phyloP scores from a whole-genome alignment of 1,284 basidiomycete genomes.

The Ganoderma multipileum region DNA sequence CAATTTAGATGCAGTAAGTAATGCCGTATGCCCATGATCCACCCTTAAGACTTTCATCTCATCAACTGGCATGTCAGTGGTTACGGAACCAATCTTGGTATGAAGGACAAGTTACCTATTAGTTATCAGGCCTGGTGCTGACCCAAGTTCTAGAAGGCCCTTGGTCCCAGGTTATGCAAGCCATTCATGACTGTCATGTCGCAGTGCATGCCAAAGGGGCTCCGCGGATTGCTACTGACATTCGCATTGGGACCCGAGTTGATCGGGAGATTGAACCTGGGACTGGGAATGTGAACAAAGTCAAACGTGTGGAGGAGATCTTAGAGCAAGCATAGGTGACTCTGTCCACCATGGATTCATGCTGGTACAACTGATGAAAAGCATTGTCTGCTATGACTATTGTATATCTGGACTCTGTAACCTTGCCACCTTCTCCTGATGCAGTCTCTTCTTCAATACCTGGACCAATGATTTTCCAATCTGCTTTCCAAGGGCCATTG shows the following conservation, averaged over 20 bases:
- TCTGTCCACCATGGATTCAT: not conserved
- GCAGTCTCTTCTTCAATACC: slow-evolving; percentile 44
- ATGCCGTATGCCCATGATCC: not conserved
- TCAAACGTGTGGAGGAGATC: slow-evolving; percentile 82
- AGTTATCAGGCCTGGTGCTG: too few species aligned
- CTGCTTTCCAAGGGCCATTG: slow-evolving; percentile 64
- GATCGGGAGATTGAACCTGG: slow-evolving; percentile 73
- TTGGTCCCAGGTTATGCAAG: slow-evolving; percentile 81
- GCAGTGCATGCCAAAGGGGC: slow-evolving; percentile 85
- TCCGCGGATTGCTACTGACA: slow-evolving; percentile 83
- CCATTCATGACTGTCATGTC: slow-evolving; percentile 87
- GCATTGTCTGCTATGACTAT: not conserved
- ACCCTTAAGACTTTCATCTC: slow-evolving; percentile 2
- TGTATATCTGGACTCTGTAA: slow-evolving; percentile 51
- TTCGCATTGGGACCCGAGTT: slow-evolving; percentile 89
- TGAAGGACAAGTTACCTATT: slow-evolving; percentile 21
- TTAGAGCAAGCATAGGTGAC: slow-evolving; percentile 41
- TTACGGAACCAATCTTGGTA: slow-evolving; percentile 89
- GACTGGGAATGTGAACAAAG: slow-evolving; percentile 78
- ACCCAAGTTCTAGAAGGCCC: slow-evolving; percentile 67
- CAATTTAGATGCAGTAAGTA: slow-evolving; percentile 76
- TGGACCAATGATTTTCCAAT: slow-evolving; percentile 56
- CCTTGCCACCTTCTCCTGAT: slow-evolving; percentile 44
- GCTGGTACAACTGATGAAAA: not conserved
- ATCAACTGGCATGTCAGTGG: slow-evolving; percentile 55